A percentile compares a stretch with the other conserved stretches of the same genome.
phyloP scores from a whole-genome alignment of 306 rosid species.

The Geum urbanum region DNA sequence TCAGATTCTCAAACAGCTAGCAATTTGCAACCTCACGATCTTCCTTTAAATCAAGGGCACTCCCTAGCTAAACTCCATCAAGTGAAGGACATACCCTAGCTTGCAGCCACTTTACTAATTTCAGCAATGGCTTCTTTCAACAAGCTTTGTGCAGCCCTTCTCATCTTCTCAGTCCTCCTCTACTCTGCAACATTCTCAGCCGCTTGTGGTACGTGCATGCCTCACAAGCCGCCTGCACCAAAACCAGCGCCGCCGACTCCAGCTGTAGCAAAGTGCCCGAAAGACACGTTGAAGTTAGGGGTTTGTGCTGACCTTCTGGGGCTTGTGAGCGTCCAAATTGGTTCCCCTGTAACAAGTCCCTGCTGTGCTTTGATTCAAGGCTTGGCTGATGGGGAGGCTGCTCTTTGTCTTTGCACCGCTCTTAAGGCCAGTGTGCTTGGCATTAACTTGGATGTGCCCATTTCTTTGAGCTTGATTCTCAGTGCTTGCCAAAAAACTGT shows the following conservation, averaged over 20 bases:
- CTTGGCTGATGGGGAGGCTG: conserved; percentile 61
- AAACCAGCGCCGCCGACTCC: neutral
- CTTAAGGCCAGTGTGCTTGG: conserved; percentile 77
- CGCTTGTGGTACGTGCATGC: conserved; percentile 34
- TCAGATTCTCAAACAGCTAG: conserved; percentile 21
- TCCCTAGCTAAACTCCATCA: conserved; percentile 2
- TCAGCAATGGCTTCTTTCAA: conserved; percentile 27
- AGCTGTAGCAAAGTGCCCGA: neutral
- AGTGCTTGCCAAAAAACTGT: conserved; percentile 75
- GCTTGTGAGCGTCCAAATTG: conserved; percentile 34
- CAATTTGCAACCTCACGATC: conserved; percentile 25
- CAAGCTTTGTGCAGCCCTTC: conserved; percentile 42
- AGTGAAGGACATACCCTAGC: conserved; percentile 9
- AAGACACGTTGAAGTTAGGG: conserved; percentile 62
- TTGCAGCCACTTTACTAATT: neutral
- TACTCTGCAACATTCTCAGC: conserved; percentile 36
- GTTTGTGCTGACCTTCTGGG: conserved; percentile 58
- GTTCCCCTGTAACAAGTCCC: conserved; percentile 47
- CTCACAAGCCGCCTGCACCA: neutral
- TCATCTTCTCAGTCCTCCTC: conserved; percentile 46
- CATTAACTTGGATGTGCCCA: conserved; percentile 53
- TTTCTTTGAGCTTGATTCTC: conserved; percentile 50
- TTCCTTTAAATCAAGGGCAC: conserved; percentile 34
- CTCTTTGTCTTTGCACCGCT: conserved; percentile 75
- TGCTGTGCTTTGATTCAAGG: conserved; percentile 70